Base-by-base conservation (phyloP, 768 basidiomycete genomes). In the Naganishia vishniacii region DNA sequence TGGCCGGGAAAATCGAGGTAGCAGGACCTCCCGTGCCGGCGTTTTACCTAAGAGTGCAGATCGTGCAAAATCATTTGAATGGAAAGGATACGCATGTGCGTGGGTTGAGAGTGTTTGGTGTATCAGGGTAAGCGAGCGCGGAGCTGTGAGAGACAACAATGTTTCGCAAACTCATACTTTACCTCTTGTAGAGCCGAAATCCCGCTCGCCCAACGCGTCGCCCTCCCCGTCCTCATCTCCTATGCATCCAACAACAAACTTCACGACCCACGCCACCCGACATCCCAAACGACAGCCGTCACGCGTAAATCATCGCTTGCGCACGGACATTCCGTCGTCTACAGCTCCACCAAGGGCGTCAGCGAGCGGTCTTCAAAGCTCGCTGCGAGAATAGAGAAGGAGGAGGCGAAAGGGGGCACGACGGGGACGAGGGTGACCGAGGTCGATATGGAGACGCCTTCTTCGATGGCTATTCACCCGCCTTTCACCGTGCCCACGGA, bases 1-100 rank as follows among this genome's bases (percentile, higher is more conserved):
- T 56, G 53, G 53, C 53, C 1, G 53, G 53, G 5, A 56, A 56
- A 26, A 56, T 56, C 34, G 53, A 56, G 32, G 53, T 56, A 4
- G 53, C 9, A 71, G 94, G 92, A 64, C 89, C 87, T 74, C 88
- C 91, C 0, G 84, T 97, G 13, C 84, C 88, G 68, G 89, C 90
- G 1, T 92, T 94, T 72, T 84, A 97, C 11, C 78, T 99, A 2
- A 91, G 98, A 75, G 82, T 98, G 45, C 86, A 93, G 64, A 83
- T 99, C 51, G 81, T 91, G 15, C 85, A 88, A 23, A 99, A 98
- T 73, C 92, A 98, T 73, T 88, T 95, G 86, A 97, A 93, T 70
- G 95, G 95, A 6, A 98, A 98, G 75, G 95, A 99, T 78, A 98
- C 95, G 9, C 95, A 99, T 79, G 89, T 99, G 18, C 85, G 95